Percentiles rank a stretch among this genome's conserved stretches.
phyloP scores from a whole-genome alignment of 106 monocot genomes.

The Platanthera guangdongensis region DNA sequence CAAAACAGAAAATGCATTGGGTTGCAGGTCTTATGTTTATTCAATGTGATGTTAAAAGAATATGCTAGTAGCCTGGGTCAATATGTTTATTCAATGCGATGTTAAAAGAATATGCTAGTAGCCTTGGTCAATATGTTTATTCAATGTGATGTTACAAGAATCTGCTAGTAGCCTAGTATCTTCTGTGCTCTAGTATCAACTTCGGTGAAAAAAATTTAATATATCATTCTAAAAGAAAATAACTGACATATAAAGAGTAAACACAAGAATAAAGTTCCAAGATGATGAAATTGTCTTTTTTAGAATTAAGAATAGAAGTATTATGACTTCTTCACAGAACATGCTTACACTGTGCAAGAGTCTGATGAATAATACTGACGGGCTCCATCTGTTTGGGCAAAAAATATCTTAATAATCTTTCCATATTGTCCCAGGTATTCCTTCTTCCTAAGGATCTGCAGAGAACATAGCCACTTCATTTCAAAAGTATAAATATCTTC shows the following conservation, averaged over 20 bases:
- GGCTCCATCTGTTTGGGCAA: constrained; percentile 3
- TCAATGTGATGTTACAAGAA: too few species aligned
- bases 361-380: constrained; percentile 8
- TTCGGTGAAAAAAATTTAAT: background rate
- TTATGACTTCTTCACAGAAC: background rate
- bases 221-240: background rate
- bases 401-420: constrained; percentile 23
- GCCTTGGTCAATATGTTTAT: background rate
- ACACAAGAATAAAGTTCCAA: background rate
- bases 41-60: background rate
- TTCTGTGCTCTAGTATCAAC: background rate
- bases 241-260: background rate
- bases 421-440: constrained; percentile 56
- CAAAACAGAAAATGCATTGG: background rate
- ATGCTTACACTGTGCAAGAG: constrained; percentile 13
- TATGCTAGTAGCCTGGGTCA: background rate
- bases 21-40: background rate
- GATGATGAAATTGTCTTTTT: background rate
- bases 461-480: background rate
- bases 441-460: constrained; percentile 34
- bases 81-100: too few species aligned
- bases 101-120: too few species aligned
- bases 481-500: constrained; percentile 2
- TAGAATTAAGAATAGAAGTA: background rate
- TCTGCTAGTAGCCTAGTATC: background rate